Evolutionary conservation across 2,329 filamentous ascomycete genomes (phyloP).

Genomic region (Triangularia verruculosa): DNA sequence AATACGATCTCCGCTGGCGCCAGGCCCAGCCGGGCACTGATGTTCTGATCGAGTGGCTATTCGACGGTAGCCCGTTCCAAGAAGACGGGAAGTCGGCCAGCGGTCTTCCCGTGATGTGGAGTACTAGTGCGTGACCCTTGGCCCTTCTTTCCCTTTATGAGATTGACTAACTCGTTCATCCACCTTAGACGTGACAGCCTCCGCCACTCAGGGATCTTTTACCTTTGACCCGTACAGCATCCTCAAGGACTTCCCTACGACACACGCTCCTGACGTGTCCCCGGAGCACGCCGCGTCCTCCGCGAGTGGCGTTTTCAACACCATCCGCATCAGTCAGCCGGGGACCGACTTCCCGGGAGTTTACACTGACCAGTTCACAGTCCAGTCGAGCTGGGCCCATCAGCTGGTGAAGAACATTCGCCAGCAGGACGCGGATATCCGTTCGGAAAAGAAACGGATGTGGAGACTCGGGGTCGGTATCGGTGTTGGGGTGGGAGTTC

Average conservation of each 20-base stretch:
- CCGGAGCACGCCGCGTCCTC: background rate
- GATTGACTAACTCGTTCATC: background rate
- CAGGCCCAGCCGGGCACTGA: background rate
- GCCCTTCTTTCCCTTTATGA: background rate
- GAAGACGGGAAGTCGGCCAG: background rate
- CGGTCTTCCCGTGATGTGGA: background rate
- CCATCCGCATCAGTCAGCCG: background rate
- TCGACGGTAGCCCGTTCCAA: background rate
- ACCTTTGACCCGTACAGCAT: background rate
- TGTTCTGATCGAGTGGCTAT: background rate
- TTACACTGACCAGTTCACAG: background rate
- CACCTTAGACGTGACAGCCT: background rate
- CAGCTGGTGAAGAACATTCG: background rate
- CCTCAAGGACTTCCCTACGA: background rate
- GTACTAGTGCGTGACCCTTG: background rate
- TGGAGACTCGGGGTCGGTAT: background rate
- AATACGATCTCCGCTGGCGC: background rate
- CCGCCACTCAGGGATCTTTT: background rate
- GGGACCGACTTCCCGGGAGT: background rate
- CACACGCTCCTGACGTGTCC: background rate
- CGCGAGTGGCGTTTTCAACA: background rate
- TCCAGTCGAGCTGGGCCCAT: background rate
- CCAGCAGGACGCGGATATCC: background rate
- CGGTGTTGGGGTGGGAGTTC: background rate
- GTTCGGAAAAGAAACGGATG: background rate